A percentile compares a stretch with the other conserved stretches of the same genome.
These are phyloP conservation scores for Chalaropsis ovoidea DNA, from an alignment of 2,329 filamentous ascomycete genomes.

Conservation along the genomic window DNA sequence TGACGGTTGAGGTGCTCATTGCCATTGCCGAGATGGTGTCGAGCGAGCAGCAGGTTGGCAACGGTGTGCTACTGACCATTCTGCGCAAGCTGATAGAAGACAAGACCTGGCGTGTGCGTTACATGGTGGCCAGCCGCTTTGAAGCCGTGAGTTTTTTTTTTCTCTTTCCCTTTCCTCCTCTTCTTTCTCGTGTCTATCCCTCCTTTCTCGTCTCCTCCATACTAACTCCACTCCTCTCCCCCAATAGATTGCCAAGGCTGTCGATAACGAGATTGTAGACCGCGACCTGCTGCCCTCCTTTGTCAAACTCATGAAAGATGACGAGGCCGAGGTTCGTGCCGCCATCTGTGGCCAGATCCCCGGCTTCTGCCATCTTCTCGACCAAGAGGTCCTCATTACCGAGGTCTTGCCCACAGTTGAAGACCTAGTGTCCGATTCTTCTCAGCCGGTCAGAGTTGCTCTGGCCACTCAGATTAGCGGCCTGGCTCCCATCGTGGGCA, in stretches of 20 bases:
- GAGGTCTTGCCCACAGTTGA: slow-evolving; percentile 96
- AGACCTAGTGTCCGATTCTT: slow-evolving; percentile 88
- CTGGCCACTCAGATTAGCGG: slow-evolving; percentile 96
- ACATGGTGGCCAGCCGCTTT: slow-evolving; percentile 98
- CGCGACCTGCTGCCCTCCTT: slow-evolving; percentile 93
- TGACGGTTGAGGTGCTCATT: slow-evolving; percentile 94
- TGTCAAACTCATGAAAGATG: slow-evolving; percentile 95
- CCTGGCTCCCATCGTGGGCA: slow-evolving; percentile 89
- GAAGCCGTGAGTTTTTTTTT: slow-evolving; percentile 59
- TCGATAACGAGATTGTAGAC: slow-evolving; percentile 91
- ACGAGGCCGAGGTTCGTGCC: slow-evolving; percentile 92
- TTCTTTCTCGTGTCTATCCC: slow-evolving; percentile 7
- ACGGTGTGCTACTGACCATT: slow-evolving; percentile 83
- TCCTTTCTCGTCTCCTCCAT: background rate
- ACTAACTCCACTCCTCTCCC: slow-evolving; percentile 1
- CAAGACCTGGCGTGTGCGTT: slow-evolving; percentile 98
- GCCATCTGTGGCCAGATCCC: slow-evolving; percentile 96
- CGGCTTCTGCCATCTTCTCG: slow-evolving; percentile 85
- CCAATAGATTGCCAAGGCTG: slow-evolving; percentile 83
- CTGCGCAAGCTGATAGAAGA: slow-evolving; percentile 92
- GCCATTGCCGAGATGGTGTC: slow-evolving; percentile 94
- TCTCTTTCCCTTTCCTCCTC: background rate
- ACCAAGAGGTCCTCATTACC: slow-evolving; percentile 76
- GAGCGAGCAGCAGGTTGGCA: slow-evolving; percentile 94
- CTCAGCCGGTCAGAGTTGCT: slow-evolving; percentile 91